These are phyloP conservation scores for Leccinum subspadiceum DNA, from an alignment of 1,284 basidiomycete genomes.

Conservation along the genomic window DNA sequence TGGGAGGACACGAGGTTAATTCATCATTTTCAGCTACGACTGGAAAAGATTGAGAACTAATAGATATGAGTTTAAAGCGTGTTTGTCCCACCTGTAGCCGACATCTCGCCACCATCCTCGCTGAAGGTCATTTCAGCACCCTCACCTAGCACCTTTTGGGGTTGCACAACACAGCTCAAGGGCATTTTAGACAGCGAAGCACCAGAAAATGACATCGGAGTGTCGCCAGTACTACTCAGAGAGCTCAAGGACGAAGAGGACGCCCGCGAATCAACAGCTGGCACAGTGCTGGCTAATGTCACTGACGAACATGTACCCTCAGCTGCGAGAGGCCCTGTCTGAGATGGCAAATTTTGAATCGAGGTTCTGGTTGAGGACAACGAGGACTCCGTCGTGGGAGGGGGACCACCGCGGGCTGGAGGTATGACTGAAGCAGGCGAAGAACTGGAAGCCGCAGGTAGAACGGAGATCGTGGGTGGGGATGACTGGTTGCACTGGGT, in stretches of 20 bases:
- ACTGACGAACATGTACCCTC: not conserved
- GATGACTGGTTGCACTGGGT: not conserved
- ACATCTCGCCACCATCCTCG: not conserved
- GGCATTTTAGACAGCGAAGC: not conserved
- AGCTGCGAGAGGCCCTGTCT: not conserved
- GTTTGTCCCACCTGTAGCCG: not conserved
- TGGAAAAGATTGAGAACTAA: not conserved
- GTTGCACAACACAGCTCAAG: not conserved
- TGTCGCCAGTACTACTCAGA: not conserved
- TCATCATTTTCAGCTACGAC: not conserved
- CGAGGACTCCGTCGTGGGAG: not conserved
- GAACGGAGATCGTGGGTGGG: not conserved
- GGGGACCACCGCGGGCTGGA: not conserved
- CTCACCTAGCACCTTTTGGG: not conserved
- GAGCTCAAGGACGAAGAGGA: not conserved
- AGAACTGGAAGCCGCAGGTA: not conserved
- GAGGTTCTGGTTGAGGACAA: not conserved
- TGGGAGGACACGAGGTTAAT: slow-evolving; percentile 8
- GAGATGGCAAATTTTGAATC: not conserved
- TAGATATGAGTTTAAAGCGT: not conserved
- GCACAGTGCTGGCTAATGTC: not conserved
- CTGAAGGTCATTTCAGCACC: not conserved
- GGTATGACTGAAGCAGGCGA: not conserved
- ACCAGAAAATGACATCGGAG: not conserved
- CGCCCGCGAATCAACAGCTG: not conserved